Evolutionary conservation across 2,329 filamentous ascomycete species (phyloP), one percentile per base, ranked within the genome.

Genomic region (Pseudogymnoascus sp.): DNA sequence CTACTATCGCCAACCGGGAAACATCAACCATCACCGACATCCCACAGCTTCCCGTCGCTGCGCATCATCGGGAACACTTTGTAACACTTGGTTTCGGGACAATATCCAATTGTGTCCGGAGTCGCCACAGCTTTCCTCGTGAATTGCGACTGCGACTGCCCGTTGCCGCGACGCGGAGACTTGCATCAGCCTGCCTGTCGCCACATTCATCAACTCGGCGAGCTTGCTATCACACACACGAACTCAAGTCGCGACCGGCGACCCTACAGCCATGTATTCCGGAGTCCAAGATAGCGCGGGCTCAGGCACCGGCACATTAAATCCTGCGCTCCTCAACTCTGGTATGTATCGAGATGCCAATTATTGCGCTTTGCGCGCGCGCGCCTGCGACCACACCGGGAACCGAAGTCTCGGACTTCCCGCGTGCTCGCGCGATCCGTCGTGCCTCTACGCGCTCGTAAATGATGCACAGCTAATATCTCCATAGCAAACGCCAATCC

Each of bases 221-320:
- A 55, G 49, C 49, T 55, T 33, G 49, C 49, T 55, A 55, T 55
- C 49, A 55, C 49, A 30, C 49, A 55, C 16, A 55, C 49, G 49
- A 55, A 33, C 49, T 38, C 58, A 60, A 41, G 25, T 60, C 58
- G 58, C 58, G 58, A 38, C 58, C 22, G 38, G 38, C 33, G 33
- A 39, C 22, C 38, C n/a, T 30, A 38, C 38, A 3, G 35, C 58
- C 58, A 60, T 60, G 58, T 60, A 60, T 41, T 60, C 58, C 23
- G 58, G 58, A 38, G 33, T 41, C 58, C 58, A 60, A 63, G 72
- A 78, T 64, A 79, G 82, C 71, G 88, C 89, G 83, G 88, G 90
- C 75, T 88, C 89, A 83, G 88, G 90, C 75, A 88, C 88, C 80
- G 90, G 89, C 75, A 95, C 91, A 74, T 94, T 96, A 82, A 91